phyloP scores from a whole-genome alignment of 169 alveolate genomes.

The Cryptosporidium bovis region DNA sequence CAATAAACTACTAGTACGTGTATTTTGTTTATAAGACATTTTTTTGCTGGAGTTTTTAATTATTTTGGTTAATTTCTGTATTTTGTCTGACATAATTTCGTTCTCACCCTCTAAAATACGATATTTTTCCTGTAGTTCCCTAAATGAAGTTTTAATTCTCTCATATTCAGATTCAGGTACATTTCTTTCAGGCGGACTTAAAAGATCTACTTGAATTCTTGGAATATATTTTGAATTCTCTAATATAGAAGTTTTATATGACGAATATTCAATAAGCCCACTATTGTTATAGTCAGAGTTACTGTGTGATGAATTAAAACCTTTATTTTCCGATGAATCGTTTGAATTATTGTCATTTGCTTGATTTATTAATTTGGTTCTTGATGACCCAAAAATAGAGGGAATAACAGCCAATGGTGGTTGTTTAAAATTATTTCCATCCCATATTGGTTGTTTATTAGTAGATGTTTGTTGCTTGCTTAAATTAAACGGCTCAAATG shows the following conservation, averaged over 20 bases:
- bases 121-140: constrained; percentile 60
- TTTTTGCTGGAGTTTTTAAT: constrained; percentile 25
- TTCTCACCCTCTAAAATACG: constrained; percentile 55
- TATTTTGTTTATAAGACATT: constrained; percentile 27
- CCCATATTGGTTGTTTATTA: constrained; percentile 47
- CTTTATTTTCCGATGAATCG: background rate
- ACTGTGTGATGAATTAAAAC: background rate
- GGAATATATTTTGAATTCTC: constrained; percentile 54
- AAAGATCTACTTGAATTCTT: constrained; percentile 58
- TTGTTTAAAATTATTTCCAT: constrained; percentile 41
- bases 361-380: constrained; percentile 17
- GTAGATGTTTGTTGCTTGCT: background rate
- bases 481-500: constrained; percentile 41
- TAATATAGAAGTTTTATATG: constrained; percentile 31
- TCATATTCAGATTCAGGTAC: constrained; percentile 71
- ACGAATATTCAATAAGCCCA: constrained; percentile 61
- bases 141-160: constrained; percentile 25
- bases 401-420: constrained; percentile 68
- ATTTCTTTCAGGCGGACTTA: constrained; percentile 71
- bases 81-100: constrained; percentile 56
- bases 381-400: constrained; percentile 45
- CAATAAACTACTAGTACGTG: constrained; percentile 38
- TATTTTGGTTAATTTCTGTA: constrained; percentile 42
- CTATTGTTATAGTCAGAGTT: background rate
- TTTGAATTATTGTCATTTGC: background rate